phyloP scores from a whole-genome alignment of 1,139 yeast species.

The Taiozyma sp. region DNA sequence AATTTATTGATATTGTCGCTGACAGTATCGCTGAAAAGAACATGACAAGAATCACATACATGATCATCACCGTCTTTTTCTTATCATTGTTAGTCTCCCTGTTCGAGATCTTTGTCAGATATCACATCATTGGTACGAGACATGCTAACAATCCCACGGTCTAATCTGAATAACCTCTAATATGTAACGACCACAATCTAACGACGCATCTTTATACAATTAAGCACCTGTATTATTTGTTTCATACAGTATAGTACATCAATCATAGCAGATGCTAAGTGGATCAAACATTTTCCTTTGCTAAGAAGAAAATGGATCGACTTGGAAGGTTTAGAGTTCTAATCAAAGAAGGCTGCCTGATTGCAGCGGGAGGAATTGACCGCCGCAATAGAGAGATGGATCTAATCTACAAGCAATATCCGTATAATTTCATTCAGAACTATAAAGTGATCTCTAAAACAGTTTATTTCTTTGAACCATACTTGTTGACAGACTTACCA shows the following conservation, averaged over 20 bases:
- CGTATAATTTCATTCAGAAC: background rate
- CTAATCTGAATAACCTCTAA: background rate
- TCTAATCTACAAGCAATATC: too few relatives aligned
- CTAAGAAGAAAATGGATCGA: too few relatives aligned
- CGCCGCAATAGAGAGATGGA: too few relatives aligned
- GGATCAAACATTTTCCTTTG: too few relatives aligned
- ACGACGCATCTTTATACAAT: background rate
- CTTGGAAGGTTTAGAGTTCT: too few relatives aligned
- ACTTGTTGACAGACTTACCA: slow-evolving; percentile 83
- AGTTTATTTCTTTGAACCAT: slow-evolving; percentile 54
- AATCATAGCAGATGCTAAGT: too few relatives aligned
- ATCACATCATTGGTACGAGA: slow-evolving; percentile 34
- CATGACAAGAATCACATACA: slow-evolving; percentile 87
- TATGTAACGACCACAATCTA: background rate
- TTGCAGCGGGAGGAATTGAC: too few relatives aligned
- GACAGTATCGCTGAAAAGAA: slow-evolving; percentile 92
- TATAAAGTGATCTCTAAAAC: background rate
- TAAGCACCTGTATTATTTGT: background rate
- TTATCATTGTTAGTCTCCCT: slow-evolving; percentile 69
- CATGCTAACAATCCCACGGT: background rate
- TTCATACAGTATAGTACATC: too few relatives aligned
- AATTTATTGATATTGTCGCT: slow-evolving; percentile 85
- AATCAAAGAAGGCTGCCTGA: too few relatives aligned
- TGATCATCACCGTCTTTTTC: slow-evolving; percentile 78
- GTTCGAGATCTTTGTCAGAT: slow-evolving; percentile 53